Evolutionary conservation across 2,329 filamentous ascomycete genomes (phyloP), one percentile per base, ranked within the genome.

Genomic region (Pseudophaeomoniella oleicola): DNA sequence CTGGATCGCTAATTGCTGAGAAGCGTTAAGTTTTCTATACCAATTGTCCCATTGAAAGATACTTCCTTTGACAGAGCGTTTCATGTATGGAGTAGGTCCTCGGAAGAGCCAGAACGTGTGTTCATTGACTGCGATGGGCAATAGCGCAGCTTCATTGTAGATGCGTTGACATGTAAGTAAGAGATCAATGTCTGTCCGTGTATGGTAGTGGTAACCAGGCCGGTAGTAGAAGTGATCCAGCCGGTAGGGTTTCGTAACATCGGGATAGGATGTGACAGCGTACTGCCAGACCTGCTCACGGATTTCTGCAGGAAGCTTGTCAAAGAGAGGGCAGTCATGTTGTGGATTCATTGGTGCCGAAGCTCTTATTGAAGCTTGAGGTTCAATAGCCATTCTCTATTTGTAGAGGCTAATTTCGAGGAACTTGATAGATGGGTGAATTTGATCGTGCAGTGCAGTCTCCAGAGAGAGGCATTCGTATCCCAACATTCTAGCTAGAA

Each of bases 241-340:
- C 4, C 37, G 38, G 34, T 52, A 53, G 5, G 46, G 42, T 31
- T 42, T 44, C 11, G 38, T 32, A 6, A 37, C 37, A 30, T 51
- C 44, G 15, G 43, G 32, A 30, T 45, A 35, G 36, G 41, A 38
- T 11, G 19, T 40, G 3, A 69, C 47, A 0, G 51, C 57, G 32
- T 50, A 53, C 6, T 50, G 39, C 46, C 68, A 74, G 34, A 74
- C 67, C 2, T 52, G 46, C 40, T 56, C 55, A 37, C 70, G 63
- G 11, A 73, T 44, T 46, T 74, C 70, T 12, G 59, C 57, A 0
- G 70, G 68, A 0, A 72, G 46, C 2, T 41, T 12, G 2, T 37
- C 30, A 42, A 63, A 66, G 1, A 67, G 46, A 2, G 41, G 41
- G 19, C 46, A 46, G 30, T 46, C 37, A 2, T 19, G 31, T 40